Conservation (phyloP, 2,329 filamentous ascomycete species). For the Alternaria triticina region DNA sequence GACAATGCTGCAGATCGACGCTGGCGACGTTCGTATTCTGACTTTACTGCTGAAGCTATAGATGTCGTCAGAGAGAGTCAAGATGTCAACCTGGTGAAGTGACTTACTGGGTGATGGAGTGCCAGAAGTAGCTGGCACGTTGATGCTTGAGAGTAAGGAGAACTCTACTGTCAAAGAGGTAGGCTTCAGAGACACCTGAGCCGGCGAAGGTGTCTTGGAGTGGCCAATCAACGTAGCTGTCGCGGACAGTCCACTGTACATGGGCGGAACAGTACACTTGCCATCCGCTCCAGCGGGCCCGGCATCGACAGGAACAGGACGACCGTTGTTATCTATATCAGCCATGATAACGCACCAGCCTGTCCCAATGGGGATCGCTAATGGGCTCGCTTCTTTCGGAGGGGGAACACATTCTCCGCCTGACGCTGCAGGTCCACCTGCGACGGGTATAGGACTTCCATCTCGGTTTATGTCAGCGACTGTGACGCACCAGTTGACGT, state of each 20-base stretch:
- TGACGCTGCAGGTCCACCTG: slow-evolving; percentile 9
- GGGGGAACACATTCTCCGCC: slow-evolving; percentile 16
- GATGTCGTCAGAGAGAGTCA: neutral
- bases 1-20: neutral
- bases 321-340: slow-evolving; percentile 8
- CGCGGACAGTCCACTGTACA: neutral
- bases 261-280: neutral
- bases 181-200: neutral
- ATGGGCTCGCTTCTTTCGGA: neutral
- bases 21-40: neutral
- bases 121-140: neutral
- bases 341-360: slow-evolving; percentile 12
- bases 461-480: slow-evolving; percentile 18
- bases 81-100: neutral
- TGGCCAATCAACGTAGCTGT: neutral
- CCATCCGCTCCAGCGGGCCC: neutral
- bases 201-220: neutral
- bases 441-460: slow-evolving; percentile 9
- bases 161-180: neutral
- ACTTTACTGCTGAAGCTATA: neutral
- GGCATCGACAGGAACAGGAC: slow-evolving; percentile 6
- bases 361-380: neutral
- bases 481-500: slow-evolving; percentile 18
- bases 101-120: neutral
- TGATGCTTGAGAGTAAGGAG: neutral